Conservation (phyloP, 2,329 filamentous ascomycete species). For the Sclerotinia sclerotiorum region DNA sequence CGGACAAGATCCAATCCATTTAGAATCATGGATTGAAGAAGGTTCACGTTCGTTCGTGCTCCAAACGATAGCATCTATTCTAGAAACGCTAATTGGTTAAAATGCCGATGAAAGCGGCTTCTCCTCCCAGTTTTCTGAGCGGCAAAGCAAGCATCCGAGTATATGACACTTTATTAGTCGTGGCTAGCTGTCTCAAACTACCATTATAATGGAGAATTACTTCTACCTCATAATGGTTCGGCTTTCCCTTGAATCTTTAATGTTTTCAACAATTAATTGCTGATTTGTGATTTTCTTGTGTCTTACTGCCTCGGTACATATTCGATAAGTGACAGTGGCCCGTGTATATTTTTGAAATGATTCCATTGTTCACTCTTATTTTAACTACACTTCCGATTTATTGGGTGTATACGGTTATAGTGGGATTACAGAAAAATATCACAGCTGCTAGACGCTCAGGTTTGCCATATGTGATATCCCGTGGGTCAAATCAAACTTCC, state of each 20-base stretch:
- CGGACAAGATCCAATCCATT: not conserved
- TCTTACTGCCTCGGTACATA: not conserved
- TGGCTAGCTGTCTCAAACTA: not conserved
- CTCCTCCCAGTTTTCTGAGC: constrained; percentile 5
- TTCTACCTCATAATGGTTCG: not conserved
- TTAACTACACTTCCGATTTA: constrained; percentile 30
- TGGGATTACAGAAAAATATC: constrained; percentile 48
- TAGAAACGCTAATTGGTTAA: constrained; percentile 3
- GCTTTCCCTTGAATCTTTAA: not conserved
- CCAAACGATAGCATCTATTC: not conserved
- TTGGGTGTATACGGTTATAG: constrained; percentile 31
- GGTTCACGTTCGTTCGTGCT: not conserved
- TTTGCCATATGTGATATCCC: constrained; percentile 53
- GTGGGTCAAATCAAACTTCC: constrained; percentile 44
- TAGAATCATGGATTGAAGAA: not conserved
- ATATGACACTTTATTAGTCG: not conserved
- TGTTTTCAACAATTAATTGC: not conserved
- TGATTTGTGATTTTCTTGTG: not conserved
- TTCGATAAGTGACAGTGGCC: not conserved
- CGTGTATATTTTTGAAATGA: constrained; percentile 28
- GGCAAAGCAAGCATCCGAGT: constrained; percentile 15
- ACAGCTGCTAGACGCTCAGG: constrained; percentile 51
- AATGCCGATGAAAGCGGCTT: constrained; percentile 8
- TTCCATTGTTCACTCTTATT: constrained; percentile 30
- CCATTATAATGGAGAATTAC: not conserved